phyloP scores from a whole-genome alignment of 805 yeast species.

The Schwanniomyces pseudopolymorphus region DNA sequence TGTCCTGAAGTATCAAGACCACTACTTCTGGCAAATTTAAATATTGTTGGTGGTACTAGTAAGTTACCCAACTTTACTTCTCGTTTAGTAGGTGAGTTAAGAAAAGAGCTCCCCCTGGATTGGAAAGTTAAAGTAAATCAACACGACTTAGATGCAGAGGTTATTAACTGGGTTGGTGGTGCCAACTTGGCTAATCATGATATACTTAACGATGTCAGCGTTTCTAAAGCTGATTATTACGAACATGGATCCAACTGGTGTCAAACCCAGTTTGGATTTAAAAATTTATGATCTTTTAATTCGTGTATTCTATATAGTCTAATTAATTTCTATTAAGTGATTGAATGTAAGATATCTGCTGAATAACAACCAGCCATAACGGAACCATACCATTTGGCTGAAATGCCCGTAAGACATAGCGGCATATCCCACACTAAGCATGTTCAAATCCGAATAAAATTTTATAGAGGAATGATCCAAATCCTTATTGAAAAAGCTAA shows the following conservation, averaged over 20 bases:
- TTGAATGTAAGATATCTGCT: slow-evolving; percentile 79
- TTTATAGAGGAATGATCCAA: slow-evolving; percentile 26
- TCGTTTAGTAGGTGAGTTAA: slow-evolving; percentile 61
- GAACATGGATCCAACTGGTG: slow-evolving; percentile 77
- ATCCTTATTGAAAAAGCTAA: slow-evolving; percentile 33
- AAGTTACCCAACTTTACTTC: slow-evolving; percentile 65
- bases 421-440: slow-evolving; percentile 46
- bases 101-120: slow-evolving; percentile 67
- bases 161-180: slow-evolving; percentile 41
- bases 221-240: slow-evolving; percentile 76
- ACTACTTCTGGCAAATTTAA: slow-evolving; percentile 73
- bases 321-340: slow-evolving; percentile 46
- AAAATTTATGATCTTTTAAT: slow-evolving; percentile 15
- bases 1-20: slow-evolving; percentile 77
- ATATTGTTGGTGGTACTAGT: slow-evolving; percentile 80
- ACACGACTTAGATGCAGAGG: slow-evolving; percentile 26
- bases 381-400: slow-evolving; percentile 93
- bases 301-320: slow-evolving; percentile 1
- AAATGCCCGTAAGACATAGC: slow-evolving; percentile 83
- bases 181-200: slow-evolving; percentile 32
- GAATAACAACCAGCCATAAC: slow-evolving; percentile 81
- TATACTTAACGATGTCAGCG: slow-evolving; percentile 50
- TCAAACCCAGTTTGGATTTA: slow-evolving; percentile 50
- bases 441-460: slow-evolving; percentile 40
- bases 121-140: slow-evolving; percentile 57